Evolutionary conservation across 2,329 filamentous ascomycete genomes (phyloP).

Genomic region (Hypoxylon sp.): DNA sequence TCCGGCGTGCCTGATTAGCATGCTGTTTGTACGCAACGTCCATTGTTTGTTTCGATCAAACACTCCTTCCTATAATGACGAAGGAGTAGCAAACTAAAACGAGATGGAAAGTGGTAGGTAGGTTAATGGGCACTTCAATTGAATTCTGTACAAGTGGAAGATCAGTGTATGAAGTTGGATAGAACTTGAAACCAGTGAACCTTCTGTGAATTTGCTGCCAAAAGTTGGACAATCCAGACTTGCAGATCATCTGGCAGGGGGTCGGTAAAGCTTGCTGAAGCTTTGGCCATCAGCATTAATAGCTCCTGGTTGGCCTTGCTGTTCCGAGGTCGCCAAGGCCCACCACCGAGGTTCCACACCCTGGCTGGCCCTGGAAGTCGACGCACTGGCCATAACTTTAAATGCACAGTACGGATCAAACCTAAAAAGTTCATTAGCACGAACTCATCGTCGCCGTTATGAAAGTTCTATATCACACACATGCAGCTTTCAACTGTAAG

Average conservation of each 20-base stretch:
- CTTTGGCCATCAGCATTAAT: conserved; percentile 33
- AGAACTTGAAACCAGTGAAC: conserved; percentile 8
- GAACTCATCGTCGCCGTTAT: conserved; percentile 34
- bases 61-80: conserved; percentile 9
- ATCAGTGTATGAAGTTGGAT: conserved; percentile 1
- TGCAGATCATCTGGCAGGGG: conserved; percentile 32
- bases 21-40: conserved; percentile 73
- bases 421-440: conserved; percentile 39
- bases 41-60: conserved; percentile 56
- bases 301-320: conserved; percentile 1
- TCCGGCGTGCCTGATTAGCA: conserved; percentile 67
- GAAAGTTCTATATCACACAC: conserved; percentile 33
- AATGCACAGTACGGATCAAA: conserved; percentile 29
- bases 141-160: conserved; percentile 16
- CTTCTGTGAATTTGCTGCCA: conserved; percentile 22
- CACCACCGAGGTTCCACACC: conserved; percentile 28
- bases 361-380: conserved; percentile 1
- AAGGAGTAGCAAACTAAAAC: conserved; percentile 2
- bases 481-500: not conserved
- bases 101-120: conserved; percentile 6
- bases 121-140: conserved; percentile 25
- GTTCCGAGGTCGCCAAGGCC: conserved; percentile 30
- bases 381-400: conserved; percentile 30
- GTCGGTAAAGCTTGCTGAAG: conserved; percentile 36
- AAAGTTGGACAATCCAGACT: conserved; percentile 27